Evolutionary conservation across 164 flowering plant genomes (phyloP).

Genomic region (Litsea cubeba): DNA sequence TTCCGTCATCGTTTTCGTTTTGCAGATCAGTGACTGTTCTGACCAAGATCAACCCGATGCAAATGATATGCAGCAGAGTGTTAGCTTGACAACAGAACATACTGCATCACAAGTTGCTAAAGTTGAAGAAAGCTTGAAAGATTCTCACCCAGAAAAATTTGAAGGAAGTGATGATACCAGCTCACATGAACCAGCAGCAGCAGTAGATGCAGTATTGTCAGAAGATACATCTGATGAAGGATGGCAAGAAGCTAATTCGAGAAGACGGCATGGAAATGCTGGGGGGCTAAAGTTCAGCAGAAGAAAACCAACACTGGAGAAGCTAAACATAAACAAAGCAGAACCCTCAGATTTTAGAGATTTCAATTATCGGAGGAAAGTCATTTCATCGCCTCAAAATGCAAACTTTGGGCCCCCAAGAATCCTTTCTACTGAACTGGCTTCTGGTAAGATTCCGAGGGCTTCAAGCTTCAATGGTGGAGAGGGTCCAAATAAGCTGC

Average conservation of each 20-base stretch:
- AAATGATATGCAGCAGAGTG: slow-evolving; percentile 15
- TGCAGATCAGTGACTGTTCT: slow-evolving; percentile 37
- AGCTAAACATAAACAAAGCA: slow-evolving; percentile 34
- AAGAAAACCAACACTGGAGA: slow-evolving; percentile 41
- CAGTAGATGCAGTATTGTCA: slow-evolving; percentile 16
- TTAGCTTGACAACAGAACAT: slow-evolving; percentile 9
- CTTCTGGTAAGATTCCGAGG: slow-evolving; percentile 26
- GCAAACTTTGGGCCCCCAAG: slow-evolving; percentile 15
- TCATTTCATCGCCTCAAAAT: slow-evolving; percentile 27
- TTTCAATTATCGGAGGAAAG: slow-evolving; percentile 24
- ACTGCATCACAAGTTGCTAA: slow-evolving; percentile 16
- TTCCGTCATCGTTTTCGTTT: slow-evolving; percentile 30
- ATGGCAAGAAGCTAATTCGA: slow-evolving; percentile 87
- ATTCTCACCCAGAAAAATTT: slow-evolving; percentile 16
- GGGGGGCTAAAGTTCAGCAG: slow-evolving; percentile 34
- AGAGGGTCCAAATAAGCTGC: slow-evolving; percentile 30
- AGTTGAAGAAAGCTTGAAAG: slow-evolving; percentile 14
- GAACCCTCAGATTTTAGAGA: slow-evolving; percentile 29
- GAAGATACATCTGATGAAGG: slow-evolving; percentile 66
- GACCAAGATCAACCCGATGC: slow-evolving; percentile 18
- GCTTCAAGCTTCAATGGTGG: slow-evolving; percentile 12
- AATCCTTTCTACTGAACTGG: slow-evolving; percentile 20
- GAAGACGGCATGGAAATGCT: slow-evolving; percentile 41
- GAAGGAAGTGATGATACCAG: slow-evolving; percentile 24
- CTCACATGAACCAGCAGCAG: slow-evolving; percentile 10